Conservation (phyloP, 202 grass and related monocot species). For the Eragrostis tef region DNA sequence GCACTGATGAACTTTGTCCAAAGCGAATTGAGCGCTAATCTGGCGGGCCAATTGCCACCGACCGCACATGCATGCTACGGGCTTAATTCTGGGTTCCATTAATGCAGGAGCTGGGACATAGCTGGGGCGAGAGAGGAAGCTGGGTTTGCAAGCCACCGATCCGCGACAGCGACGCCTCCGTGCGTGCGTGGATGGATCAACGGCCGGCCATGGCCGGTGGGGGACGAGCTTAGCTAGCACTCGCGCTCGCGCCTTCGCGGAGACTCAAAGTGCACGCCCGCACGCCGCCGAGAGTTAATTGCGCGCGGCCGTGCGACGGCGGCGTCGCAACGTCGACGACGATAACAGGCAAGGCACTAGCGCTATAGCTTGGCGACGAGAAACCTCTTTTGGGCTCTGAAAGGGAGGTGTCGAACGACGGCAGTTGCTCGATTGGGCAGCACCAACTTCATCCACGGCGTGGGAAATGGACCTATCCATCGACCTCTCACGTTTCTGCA, state of each 20-base stretch:
- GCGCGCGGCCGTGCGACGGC: constrained; percentile 43
- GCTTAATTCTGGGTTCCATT: not conserved
- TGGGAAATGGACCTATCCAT: not conserved
- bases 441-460: not conserved
- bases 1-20: not conserved
- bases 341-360: not conserved
- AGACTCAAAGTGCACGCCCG: constrained; percentile 38
- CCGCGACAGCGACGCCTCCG: constrained; percentile 26
- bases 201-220: constrained; percentile 22
- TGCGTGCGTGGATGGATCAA: constrained; percentile 3
- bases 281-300: not conserved
- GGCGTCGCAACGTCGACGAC: constrained; percentile 32
- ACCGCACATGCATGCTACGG: constrained; percentile 3
- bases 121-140: not conserved
- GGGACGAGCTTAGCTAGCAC: not conserved
- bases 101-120: constrained; percentile 14
- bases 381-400: not conserved
- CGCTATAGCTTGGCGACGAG: not conserved
- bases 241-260: constrained; percentile 2
- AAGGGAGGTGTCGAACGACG: constrained; percentile 13
- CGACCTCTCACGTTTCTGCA: not conserved
- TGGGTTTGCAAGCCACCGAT: constrained; percentile 38
- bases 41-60: not conserved
- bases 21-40: constrained; percentile 13
- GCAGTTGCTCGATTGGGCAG: constrained; percentile 13